These are phyloP conservation scores for Aspergillus pseudoglaucus DNA, from an alignment of 2,329 filamentous ascomycete species.

Conservation along the genomic window DNA sequence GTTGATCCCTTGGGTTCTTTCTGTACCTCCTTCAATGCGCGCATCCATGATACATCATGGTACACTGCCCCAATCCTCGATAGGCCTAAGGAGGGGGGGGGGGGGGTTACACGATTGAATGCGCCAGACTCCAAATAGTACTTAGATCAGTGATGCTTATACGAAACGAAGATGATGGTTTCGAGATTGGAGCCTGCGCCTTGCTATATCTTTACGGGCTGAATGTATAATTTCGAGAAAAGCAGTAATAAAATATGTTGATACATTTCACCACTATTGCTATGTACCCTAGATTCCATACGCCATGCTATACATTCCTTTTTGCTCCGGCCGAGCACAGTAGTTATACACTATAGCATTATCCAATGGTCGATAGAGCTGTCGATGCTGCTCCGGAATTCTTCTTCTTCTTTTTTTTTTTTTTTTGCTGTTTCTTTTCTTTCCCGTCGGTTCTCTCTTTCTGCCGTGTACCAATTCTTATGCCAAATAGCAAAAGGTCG, in stretches of 20 bases:
- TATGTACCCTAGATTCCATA: not conserved
- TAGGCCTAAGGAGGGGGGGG: no score
- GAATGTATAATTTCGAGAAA: not conserved
- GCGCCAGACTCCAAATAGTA: no score
- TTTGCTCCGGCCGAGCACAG: not conserved
- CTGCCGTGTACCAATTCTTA: slow-evolving; percentile 10
- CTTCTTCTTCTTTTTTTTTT: slow-evolving; percentile 1
- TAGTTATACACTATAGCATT: not conserved
- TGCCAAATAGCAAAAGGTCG: slow-evolving; percentile 15
- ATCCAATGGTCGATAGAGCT: not conserved
- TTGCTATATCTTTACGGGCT: not conserved
- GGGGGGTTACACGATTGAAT: no score
- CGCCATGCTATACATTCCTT: not conserved
- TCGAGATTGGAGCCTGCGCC: not conserved
- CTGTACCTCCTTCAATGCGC: no score
- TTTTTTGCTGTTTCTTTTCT: no score
- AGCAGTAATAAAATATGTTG: not conserved
- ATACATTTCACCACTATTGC: slow-evolving; percentile 1
- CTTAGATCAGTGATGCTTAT: no score
- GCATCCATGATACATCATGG: no score
- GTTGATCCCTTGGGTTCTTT: no score
- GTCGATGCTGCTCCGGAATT: not conserved
- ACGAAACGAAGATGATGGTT: no score
- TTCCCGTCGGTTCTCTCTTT: not conserved
- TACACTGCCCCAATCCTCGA: no score